Evolutionary conservation across 1,284 basidiomycete genomes (phyloP), one percentile per base, ranked within the genome.

Genomic region (Cryptococcus sp.): DNA sequence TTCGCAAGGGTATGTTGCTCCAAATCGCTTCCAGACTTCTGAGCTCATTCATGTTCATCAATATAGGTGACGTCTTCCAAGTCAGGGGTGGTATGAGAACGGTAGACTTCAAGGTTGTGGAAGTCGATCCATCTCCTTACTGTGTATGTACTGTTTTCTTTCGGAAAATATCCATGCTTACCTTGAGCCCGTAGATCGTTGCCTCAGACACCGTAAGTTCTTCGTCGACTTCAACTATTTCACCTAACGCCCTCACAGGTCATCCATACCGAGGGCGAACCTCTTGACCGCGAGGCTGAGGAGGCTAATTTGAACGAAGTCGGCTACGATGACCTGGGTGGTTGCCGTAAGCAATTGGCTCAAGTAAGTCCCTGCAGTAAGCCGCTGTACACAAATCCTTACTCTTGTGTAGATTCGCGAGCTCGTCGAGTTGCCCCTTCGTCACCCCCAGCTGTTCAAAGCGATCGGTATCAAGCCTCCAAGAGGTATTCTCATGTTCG

Each of bases 381-480:
- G 7, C 22, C 11, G 5, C 11, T 38, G 25, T 19, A 47, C 15
- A 49, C 22, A 27, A 22, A 54, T 10, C 20, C 44, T 47, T 13
- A 53, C 58, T 59, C 16, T 59, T 46, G 38, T 17, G 13, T 62
- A 80, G 74, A 98, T 99, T 64, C 93, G 96, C 79, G 96, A 99
- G 83, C 88, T 99, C 55, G 96, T 99, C 64, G 96, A 99, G 80
- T 84, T 99, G 6, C 96, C 95, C 35, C 85, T 99, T 42, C 91
- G 95, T 58, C 96, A 99, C 82, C 96, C 96, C 23, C 94, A 99
- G 81, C 86, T 99, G 16, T 99, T 98, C 89, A 99, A 99, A 80
- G 94, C 92, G 23, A 99, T 99, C 74, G 95, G 95, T 87, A 99
- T 99, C 85, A 99, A 98, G 82, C 96, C 95, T 39, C 96, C 96